Base-by-base conservation (phyloP, 2,329 filamentous ascomycete genomes). In the Aotearoamyces nothofagi region DNA sequence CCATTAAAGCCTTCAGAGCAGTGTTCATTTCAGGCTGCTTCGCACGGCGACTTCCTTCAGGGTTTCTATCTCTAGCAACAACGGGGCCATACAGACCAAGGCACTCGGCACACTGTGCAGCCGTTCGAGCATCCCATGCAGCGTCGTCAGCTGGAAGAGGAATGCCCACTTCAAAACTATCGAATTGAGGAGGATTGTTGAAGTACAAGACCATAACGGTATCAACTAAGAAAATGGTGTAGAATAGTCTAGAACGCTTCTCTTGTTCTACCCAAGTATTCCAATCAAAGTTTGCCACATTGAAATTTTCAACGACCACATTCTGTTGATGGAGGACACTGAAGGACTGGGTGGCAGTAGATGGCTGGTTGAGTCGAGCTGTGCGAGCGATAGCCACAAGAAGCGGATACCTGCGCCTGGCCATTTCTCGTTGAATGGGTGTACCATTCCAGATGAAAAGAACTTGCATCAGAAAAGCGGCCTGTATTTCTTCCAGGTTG, bases 61-160 rank as follows among this genome's bases (percentile, higher is more conserved):
- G 51, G 39, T 82, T 82, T 32, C 47, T 56, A 14, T 53, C 53
- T n/a, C 48, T 55, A 23, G 74, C 70, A 12, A 61, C 58, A 9
- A 61, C 56, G 2, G 60, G 48, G 3, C 77, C 76, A 32, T 66
- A 57, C 2, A 83, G 50, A 4, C 76, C 75, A 3, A 83, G 54
- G 5, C 74, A 70, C 37, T 68, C 60, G 13, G 70, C 71, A 45
- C 77, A 83, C 20, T 71, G 65, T 10, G 61, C 50, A 4, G 58
- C 51, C 22, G 60, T 64, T 17, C 54, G 56, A 4, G 78, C 77
- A 40, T 82, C 77, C 77, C 78, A 83, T 3, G 72, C 69, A 10
- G 72, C 73, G 49, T 83, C 78, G 40, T 83, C 77, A 9, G 68
- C 65, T 6, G 78, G 78, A 5, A 84, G 54, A n/a, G 76, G 74